Percentiles rank a stretch among this genome's conserved stretches.
Conservation (phyloP, 805 yeast species). For the Wickerhamomyces kurtzmanii region DNA sequence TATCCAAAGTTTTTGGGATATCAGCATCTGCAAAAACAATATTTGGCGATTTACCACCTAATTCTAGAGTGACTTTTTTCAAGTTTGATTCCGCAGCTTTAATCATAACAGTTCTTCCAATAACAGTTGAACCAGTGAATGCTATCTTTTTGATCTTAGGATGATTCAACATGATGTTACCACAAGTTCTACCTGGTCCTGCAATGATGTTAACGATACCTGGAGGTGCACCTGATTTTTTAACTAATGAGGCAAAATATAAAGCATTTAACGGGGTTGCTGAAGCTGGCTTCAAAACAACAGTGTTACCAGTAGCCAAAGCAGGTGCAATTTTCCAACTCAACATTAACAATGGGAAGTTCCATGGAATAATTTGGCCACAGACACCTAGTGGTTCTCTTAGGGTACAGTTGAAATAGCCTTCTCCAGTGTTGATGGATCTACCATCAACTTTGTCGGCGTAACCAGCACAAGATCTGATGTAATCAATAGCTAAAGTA, state of each 20-base stretch:
- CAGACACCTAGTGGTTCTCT: constrained; percentile 76
- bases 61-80: constrained; percentile 73
- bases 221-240: constrained; percentile 64
- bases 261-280: constrained; percentile 70
- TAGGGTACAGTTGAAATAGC: constrained; percentile 55
- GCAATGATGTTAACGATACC: constrained; percentile 70
- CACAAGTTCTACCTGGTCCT: constrained; percentile 68
- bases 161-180: constrained; percentile 61
- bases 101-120: constrained; percentile 64
- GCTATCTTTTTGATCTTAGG: constrained; percentile 67
- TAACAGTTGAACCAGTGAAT: constrained; percentile 73
- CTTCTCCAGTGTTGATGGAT: constrained; percentile 50
- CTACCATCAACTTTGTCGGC: constrained; percentile 64
- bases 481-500: constrained; percentile 48
- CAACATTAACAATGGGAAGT: constrained; percentile 73
- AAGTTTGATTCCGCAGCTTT: constrained; percentile 62
- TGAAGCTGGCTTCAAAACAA: constrained; percentile 67
- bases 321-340: constrained; percentile 79
- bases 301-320: constrained; percentile 66
- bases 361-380: constrained; percentile 83
- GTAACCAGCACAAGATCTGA: constrained; percentile 67
- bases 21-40: constrained; percentile 65
- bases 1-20: constrained; percentile 33
- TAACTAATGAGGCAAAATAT: constrained; percentile 47
- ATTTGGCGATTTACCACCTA: constrained; percentile 80